Evolutionary conservation across 176 grass and related monocot species (phyloP), one percentile per base, ranked within the genome.

Genomic region (Canna indica): DNA sequence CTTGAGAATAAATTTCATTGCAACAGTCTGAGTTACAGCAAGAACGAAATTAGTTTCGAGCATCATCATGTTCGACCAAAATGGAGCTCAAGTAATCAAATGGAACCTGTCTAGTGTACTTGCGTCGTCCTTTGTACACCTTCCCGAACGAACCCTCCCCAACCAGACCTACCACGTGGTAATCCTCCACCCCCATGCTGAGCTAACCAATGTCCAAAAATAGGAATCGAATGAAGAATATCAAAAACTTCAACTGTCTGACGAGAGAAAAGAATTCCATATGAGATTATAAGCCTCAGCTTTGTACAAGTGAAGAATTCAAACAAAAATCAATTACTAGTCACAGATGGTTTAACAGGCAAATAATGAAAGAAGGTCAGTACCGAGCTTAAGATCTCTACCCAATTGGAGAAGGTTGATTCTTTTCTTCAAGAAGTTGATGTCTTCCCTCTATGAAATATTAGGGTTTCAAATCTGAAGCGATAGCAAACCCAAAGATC

Each of bases 1-100:
- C 72, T 99, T 93, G 28, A 99, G 80, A 44, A 99, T 93, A 41
- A 99, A 93, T 81, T 99, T 99, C 94, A 99, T 90, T 11, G 89
- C 94, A 12, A 99, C 86, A 17, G 86, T 93, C 94, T 99, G 78
- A n/a, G 82, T 7, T 38, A 77, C 24, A 67, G 35, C 28, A 71
- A 67, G 3, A 72, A 65, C 11, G 1, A 73, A 66, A 56, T 41
- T 12, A 54, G 24, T 46, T 39, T 18, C 39, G 16, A 72, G 2
- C 56, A 41, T 28, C 62, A 64, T 71, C 24, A 35, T 16, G 31
- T 47, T 47, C 18, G 15, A 32, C 6, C 33, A 28, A 67, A 61
- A 45, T 67, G 17, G 42, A 41, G 15, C 7, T 65, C 36, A 65
- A 13, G 45, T 18, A 69, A 38, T 5, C 13, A 38, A 54, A 14